Evolutionary conservation across 1,284 basidiomycete genomes (phyloP).

Genomic region (Anthracocystis panici-leucophaei): DNA sequence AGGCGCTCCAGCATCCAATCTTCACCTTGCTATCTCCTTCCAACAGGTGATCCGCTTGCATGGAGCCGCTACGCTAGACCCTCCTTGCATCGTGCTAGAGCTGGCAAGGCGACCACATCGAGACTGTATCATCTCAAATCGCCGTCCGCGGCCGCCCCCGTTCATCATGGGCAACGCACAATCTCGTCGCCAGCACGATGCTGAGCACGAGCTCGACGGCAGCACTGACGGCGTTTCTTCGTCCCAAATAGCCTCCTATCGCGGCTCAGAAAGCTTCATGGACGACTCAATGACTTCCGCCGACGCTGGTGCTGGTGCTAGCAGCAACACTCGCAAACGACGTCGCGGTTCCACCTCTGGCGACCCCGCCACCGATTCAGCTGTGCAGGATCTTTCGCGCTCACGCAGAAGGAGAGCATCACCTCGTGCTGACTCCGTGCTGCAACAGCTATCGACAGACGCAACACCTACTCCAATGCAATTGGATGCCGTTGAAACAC

Average conservation of each 20-base stretch:
- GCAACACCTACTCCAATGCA: constrained; percentile 15
- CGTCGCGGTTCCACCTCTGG: constrained; percentile 13
- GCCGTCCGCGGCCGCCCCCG: not conserved
- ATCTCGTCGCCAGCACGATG: constrained; percentile 26
- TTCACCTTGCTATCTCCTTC: not conserved
- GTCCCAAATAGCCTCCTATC: constrained; percentile 1
- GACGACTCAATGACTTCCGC: not conserved
- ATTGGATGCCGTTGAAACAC: constrained; percentile 10
- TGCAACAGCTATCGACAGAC: not conserved
- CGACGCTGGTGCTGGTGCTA: not conserved
- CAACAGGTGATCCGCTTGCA: not conserved
- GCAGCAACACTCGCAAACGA: constrained; percentile 16
- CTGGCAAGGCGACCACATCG: not conserved
- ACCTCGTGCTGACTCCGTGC: not conserved
- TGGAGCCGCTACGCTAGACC: constrained; percentile 5
- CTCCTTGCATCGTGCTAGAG: not conserved
- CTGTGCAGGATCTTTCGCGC: not conserved
- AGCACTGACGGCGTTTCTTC: not conserved
- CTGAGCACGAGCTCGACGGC: constrained; percentile 3
- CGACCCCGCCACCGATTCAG: constrained; percentile 5
- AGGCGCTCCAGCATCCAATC: not conserved
- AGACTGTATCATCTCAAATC: not conserved
- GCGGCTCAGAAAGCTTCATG: too few relatives aligned
- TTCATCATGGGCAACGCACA: constrained; percentile 37
- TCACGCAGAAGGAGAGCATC: constrained; percentile 20